A percentile compares a stretch with the other conserved stretches of the same genome.
Evolutionary conservation across 495 filamentous ascomycete genomes (phyloP).

Genomic region (Penicillium angulare): DNA sequence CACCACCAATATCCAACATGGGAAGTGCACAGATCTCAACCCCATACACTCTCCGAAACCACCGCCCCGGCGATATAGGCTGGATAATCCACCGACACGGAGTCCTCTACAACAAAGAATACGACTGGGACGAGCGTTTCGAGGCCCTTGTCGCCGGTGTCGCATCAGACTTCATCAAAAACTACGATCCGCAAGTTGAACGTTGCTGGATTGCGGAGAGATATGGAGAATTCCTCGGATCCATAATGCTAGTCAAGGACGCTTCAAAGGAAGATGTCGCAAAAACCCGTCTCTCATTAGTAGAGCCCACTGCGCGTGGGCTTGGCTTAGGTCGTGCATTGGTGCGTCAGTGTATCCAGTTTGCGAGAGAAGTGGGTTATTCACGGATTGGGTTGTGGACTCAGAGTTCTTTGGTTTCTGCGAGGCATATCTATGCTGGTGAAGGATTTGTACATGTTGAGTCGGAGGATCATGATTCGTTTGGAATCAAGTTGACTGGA

Average conservation of each 20-base stretch:
- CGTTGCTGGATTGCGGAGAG: constrained; percentile 33
- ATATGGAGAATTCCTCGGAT: constrained; percentile 22
- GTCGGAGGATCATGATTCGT: constrained; percentile 25
- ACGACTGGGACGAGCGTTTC: constrained; percentile 23
- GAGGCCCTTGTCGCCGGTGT: constrained; percentile 23
- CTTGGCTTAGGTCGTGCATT: constrained; percentile 23
- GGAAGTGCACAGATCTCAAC: not conserved
- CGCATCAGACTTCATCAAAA: constrained; percentile 24
- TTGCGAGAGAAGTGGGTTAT: constrained; percentile 30
- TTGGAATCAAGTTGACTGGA: constrained; percentile 20
- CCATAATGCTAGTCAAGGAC: constrained; percentile 31
- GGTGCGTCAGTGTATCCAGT: constrained; percentile 21
- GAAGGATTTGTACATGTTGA: constrained; percentile 27
- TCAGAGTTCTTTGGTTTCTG: constrained; percentile 20
- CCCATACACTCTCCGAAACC: constrained; percentile 14
- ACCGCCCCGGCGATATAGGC: constrained; percentile 26
- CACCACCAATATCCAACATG: constrained; percentile 1
- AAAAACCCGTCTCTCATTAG: constrained; percentile 27
- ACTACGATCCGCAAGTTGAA: constrained; percentile 21
- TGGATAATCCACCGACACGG: constrained; percentile 29
- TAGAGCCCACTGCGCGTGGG: constrained; percentile 29
- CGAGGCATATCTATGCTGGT: constrained; percentile 23
- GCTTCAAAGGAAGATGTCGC: constrained; percentile 10
- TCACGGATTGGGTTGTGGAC: constrained; percentile 26
- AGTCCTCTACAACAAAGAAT: constrained; percentile 24